phyloP scores from a whole-genome alignment of 805 yeast species.

The Debaryomyces hansenii region DNA sequence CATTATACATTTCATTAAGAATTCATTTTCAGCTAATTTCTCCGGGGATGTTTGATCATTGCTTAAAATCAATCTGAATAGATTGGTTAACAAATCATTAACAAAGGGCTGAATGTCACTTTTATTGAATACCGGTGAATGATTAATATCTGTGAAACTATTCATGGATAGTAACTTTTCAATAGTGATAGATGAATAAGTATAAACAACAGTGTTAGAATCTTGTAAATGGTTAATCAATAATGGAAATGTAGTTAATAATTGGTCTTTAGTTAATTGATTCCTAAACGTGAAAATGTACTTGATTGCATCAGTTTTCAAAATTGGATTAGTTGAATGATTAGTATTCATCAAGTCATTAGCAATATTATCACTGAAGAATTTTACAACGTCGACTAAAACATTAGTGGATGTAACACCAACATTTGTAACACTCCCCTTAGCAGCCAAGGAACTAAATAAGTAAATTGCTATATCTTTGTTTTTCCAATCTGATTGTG shows the following conservation, averaged over 20 bases:
- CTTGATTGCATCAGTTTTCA: conserved; percentile 90
- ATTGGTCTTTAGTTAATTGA: conserved; percentile 84
- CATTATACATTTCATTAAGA: conserved; percentile 85
- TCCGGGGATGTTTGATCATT: conserved; percentile 65
- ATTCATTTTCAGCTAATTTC: conserved; percentile 92
- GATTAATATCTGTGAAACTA: conserved; percentile 49
- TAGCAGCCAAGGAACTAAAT: conserved; percentile 87
- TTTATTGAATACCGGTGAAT: conserved; percentile 65
- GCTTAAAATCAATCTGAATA: conserved; percentile 63
- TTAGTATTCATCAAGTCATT: conserved; percentile 62
- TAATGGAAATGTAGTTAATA: conserved; percentile 76
- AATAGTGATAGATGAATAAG: conserved; percentile 90
- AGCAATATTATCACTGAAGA: conserved; percentile 79
- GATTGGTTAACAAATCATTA: conserved; percentile 58
- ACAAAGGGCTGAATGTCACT: conserved; percentile 64
- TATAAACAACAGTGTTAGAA: conserved; percentile 73
- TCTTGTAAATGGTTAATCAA: conserved; percentile 69
- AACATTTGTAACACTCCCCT: conserved; percentile 80
- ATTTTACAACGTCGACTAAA: conserved; percentile 80
- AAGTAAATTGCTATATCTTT: conserved; percentile 86
- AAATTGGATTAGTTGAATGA: conserved; percentile 62
- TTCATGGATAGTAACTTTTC: conserved; percentile 85
- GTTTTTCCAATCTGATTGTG: conserved; percentile 67
- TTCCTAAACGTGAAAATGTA: conserved; percentile 88
- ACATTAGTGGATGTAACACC: conserved; percentile 88